Conservation (phyloP, 139 green algal species). For the Ostreobium quekettii region DNA sequence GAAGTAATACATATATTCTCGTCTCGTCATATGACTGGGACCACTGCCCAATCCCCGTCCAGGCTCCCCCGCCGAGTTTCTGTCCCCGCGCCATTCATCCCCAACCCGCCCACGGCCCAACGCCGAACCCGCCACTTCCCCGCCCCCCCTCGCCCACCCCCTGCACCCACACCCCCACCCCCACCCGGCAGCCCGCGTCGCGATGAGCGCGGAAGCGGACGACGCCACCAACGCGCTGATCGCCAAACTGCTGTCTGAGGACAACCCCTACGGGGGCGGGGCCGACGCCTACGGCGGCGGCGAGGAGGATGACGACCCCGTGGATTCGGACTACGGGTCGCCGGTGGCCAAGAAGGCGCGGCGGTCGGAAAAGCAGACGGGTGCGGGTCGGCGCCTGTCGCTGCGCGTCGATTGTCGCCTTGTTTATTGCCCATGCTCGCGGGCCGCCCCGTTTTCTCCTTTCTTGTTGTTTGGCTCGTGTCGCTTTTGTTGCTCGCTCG, state of each 20-base stretch:
- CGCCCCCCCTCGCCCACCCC: too few species aligned
- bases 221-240: neutral
- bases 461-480: neutral
- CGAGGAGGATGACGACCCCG: neutral
- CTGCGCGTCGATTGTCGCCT: neutral
- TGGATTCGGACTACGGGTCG: constrained; percentile 8
- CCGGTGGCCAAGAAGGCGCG: neutral
- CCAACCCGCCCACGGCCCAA: too few species aligned
- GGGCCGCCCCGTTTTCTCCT: neutral
- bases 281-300: neutral
- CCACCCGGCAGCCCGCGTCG: too few species aligned
- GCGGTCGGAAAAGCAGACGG: too few species aligned
- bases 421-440: neutral
- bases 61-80: too few species aligned
- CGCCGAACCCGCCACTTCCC: too few species aligned
- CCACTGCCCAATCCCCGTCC: too few species aligned
- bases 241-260: constrained; percentile 3
- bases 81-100: too few species aligned
- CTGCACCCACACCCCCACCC: too few species aligned
- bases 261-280: constrained; percentile 3
- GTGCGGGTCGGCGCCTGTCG: neutral
- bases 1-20: too few species aligned
- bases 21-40: too few species aligned
- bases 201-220: too few species aligned
- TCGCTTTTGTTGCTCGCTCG: neutral